Base-by-base conservation (phyloP, 2,329 filamentous ascomycete genomes). In the Penicillium sp. region DNA sequence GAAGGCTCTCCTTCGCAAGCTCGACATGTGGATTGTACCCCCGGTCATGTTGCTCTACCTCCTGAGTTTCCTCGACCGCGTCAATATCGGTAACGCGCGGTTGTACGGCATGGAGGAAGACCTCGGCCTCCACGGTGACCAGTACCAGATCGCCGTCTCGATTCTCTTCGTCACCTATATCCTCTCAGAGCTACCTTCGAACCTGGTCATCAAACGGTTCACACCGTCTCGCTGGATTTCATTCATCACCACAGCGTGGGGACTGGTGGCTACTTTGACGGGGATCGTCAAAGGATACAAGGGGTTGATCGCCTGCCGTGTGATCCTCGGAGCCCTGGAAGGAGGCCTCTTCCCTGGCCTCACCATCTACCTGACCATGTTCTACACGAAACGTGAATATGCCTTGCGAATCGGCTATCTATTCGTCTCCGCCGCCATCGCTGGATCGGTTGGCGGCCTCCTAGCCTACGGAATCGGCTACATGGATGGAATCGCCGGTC, bases 351-450 rank as follows among this genome's bases (percentile, higher is more conserved):
- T 62, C 30, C 60, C 60, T 3, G 60, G 60, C n/a, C 55, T 62
- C 7, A 57, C 60, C 5, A 62, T 62, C 45, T 62, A 62, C 47
- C 46, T 58, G 7, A 62, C 60, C 2, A 55, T 58, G 45, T 62
- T 62, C 45, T 58, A 62, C 56, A 62, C 60, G 2, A 62, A 62
- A 30, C 56, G 50, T 30, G 55, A 62, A 47, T 58, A 58, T 35
- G 60, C 60, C 19, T 50, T 62, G 31, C 60, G 60, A 11, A 58
- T 62, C 29, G 60, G 60, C n/a, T 62, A 62, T 29, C 56, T 62
- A n/a, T 62, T 62, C 19, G 60, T 62, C 21, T 58, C 55, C 7
- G 60, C 60, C n/a, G 60, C 60, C 35, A 57, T 62, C 9, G 60
- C 60, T 8, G 60, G 60, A 3, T 58, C 60, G n/a, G 3, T 58